Conservation (phyloP, 2,329 filamentous ascomycete genomes). For the Davidsoniella virescens region DNA sequence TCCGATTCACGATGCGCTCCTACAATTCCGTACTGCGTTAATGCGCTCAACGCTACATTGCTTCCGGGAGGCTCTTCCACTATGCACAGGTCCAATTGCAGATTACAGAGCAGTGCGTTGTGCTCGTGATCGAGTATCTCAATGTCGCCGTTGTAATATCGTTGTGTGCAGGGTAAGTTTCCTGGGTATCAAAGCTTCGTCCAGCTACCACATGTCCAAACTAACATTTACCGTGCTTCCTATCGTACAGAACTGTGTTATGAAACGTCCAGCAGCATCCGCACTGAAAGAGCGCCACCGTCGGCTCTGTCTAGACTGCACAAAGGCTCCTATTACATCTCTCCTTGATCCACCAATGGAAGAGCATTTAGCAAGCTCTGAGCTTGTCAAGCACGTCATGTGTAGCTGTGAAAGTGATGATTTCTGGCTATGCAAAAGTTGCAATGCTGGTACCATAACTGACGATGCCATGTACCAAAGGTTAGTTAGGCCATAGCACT, state of each 20-base stretch:
- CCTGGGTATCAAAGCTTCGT: background rate
- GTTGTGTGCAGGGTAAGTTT: conserved; percentile 64
- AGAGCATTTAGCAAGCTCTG: conserved; percentile 30
- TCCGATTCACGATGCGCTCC: conserved; percentile 57
- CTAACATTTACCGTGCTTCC: background rate
- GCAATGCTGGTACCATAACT: conserved; percentile 53
- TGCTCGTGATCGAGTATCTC: conserved; percentile 72
- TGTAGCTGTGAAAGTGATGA: conserved; percentile 37
- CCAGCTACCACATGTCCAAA: background rate
- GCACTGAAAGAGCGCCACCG: conserved; percentile 61
- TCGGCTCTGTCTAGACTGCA: conserved; percentile 62
- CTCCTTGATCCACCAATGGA: conserved; percentile 31
- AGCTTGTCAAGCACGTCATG: conserved; percentile 38
- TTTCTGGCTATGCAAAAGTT: conserved; percentile 77
- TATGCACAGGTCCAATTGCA: conserved; percentile 46
- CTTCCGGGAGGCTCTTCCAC: conserved; percentile 46
- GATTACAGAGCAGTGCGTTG: conserved; percentile 38
- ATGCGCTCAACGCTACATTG: conserved; percentile 65
- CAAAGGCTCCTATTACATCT: conserved; percentile 48
- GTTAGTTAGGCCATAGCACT: conserved; percentile 22
- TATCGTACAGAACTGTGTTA: conserved; percentile 60
- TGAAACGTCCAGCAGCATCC: conserved; percentile 57
- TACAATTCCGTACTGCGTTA: conserved; percentile 62
- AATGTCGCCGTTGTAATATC: conserved; percentile 61
- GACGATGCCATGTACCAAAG: conserved; percentile 42